These are phyloP conservation scores for Leccinum angustisporum DNA, from an alignment of 1,284 basidiomycete species.

Conservation along the genomic window DNA sequence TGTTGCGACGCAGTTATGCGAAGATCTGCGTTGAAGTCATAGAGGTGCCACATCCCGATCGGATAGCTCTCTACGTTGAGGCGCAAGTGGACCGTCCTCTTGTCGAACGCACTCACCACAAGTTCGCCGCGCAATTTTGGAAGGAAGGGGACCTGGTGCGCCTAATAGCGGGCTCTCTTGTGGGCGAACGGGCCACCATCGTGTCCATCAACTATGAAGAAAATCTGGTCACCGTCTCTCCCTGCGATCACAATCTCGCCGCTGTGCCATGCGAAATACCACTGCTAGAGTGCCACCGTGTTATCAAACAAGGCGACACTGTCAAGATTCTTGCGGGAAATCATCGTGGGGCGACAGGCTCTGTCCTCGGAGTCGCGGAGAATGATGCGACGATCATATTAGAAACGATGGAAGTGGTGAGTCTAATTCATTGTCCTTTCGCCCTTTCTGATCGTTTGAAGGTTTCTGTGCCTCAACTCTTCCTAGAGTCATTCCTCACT, in stretches of 20 bases:
- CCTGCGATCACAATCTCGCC: not conserved
- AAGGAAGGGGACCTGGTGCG: not conserved
- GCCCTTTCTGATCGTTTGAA: not conserved
- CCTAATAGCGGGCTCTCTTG: not conserved
- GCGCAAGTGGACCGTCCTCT: not conserved
- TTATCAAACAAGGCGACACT: not conserved
- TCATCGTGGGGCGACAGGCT: not conserved
- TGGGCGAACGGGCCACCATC: not conserved
- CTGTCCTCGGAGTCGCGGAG: not conserved
- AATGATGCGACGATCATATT: not conserved
- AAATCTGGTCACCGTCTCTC: not conserved
- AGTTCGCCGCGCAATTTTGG: not conserved
- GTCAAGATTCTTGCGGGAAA: not conserved
- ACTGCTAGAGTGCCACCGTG: not conserved
- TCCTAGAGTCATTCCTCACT: not conserved
- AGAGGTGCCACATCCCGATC: not conserved
- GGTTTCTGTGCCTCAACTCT: not conserved
- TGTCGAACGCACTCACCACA: not conserved
- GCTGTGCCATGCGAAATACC: not conserved
- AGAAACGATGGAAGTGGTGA: not conserved
- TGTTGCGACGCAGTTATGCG: not conserved
- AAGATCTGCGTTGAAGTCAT: not conserved
- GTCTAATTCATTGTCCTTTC: not conserved
- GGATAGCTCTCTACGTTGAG: not conserved
- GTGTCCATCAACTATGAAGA: not conserved